Evolutionary conservation across 2,329 filamentous ascomycete species (phyloP).

Genomic region (Monosporascus sp.): DNA sequence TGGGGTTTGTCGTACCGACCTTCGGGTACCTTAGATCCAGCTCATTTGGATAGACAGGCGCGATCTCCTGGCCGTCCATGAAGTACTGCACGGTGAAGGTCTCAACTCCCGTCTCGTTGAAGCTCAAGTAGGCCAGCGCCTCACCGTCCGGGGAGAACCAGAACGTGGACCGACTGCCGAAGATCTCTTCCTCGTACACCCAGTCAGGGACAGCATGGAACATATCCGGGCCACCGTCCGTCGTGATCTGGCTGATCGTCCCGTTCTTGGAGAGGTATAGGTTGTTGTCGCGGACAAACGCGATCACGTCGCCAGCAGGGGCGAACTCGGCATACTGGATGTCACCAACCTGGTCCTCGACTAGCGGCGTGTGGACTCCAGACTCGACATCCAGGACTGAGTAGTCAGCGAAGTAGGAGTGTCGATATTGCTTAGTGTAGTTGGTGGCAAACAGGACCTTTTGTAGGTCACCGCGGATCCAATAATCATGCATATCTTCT

Average conservation of each 20-base stretch:
- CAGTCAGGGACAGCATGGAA: constrained; percentile 64
- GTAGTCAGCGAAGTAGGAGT: constrained; percentile 65
- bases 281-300: constrained; percentile 63
- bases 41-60: constrained; percentile 57
- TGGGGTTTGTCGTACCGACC: constrained; percentile 63
- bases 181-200: constrained; percentile 58
- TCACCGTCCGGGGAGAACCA: constrained; percentile 55
- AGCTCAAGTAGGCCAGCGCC: constrained; percentile 49
- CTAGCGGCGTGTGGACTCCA: constrained; percentile 48
- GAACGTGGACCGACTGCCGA: constrained; percentile 43
- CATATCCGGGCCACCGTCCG: constrained; percentile 53
- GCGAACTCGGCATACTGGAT: constrained; percentile 63
- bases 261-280: constrained; percentile 55
- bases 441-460: constrained; percentile 60
- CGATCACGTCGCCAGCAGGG: constrained; percentile 52
- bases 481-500: constrained; percentile 49
- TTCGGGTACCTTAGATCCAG: constrained; percentile 64
- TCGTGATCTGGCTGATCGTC: constrained; percentile 50
- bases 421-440: constrained; percentile 62
- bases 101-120: constrained; percentile 61
- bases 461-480: constrained; percentile 54
- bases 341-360: constrained; percentile 55
- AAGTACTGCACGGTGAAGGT: constrained; percentile 64
- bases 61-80: constrained; percentile 52
- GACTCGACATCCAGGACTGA: constrained; percentile 57